Conservation (phyloP, 2,329 filamentous ascomycete species). For the Cercospora zeae-maydis region DNA sequence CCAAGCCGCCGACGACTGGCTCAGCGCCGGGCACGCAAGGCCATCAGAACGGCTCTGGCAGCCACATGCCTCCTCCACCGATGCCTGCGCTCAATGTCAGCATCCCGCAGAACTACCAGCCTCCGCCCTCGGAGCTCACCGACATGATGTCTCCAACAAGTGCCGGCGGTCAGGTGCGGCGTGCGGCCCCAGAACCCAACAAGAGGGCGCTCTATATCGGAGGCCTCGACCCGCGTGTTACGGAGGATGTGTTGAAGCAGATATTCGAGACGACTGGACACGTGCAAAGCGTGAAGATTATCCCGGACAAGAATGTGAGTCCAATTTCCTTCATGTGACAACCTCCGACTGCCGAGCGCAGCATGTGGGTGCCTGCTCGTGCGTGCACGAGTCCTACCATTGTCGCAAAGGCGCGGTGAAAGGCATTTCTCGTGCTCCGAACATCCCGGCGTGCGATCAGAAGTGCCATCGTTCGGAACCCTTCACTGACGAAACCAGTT, state of each 20-base stretch:
- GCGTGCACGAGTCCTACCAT: constrained; percentile 6
- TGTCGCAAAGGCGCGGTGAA: constrained; percentile 16
- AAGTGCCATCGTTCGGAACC: background rate
- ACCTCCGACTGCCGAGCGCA: constrained; percentile 9
- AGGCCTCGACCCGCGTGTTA: constrained; percentile 71
- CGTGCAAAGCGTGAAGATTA: constrained; percentile 98
- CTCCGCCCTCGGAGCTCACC: constrained; percentile 86
- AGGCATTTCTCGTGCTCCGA: background rate
- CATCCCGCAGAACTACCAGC: constrained; percentile 94
- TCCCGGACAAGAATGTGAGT: constrained; percentile 98
- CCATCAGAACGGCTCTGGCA: constrained; percentile 70
- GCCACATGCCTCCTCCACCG: constrained; percentile 84
- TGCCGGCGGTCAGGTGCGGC: constrained; percentile 75
- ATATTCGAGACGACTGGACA: constrained; percentile 95
- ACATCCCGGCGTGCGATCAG: background rate
- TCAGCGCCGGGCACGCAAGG: constrained; percentile 63
- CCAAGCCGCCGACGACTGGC: constrained; percentile 63
- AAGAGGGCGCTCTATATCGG: constrained; percentile 96
- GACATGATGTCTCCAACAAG: constrained; percentile 83
- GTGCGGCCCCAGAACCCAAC: constrained; percentile 94
- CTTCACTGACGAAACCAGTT: constrained; percentile 36
- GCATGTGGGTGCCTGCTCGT: constrained; percentile 15
- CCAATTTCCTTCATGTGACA: constrained; percentile 17
- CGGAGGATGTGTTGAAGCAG: constrained; percentile 60
- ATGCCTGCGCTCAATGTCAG: constrained; percentile 65